These are phyloP conservation scores for Notholithocarpus densiflorus DNA, from an alignment of 306 rosid species.

Conservation along the genomic window DNA sequence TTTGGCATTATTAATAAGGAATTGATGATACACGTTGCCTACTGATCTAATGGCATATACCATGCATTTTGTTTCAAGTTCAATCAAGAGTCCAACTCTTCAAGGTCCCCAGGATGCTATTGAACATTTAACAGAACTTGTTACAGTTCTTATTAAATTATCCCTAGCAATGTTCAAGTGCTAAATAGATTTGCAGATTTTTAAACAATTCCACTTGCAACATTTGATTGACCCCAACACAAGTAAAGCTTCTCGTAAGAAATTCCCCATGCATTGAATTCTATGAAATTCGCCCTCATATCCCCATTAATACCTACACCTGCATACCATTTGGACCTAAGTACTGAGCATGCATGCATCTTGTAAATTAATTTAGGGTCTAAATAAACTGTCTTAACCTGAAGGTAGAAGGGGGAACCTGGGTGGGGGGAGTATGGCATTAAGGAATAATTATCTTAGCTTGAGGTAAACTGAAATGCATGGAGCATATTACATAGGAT, in stretches of 20 bases:
- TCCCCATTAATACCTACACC: background rate
- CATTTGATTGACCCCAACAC: background rate
- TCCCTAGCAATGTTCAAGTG: background rate
- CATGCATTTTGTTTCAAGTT: background rate
- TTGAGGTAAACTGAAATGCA: background rate
- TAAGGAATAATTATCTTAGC: background rate
- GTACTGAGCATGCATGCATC: background rate
- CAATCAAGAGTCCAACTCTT: constrained; percentile 11
- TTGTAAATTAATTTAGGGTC: background rate
- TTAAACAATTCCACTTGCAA: background rate
- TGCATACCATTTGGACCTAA: background rate
- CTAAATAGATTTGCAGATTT: background rate
- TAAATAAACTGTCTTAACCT: background rate
- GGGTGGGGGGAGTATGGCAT: no score
- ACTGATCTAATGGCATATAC: background rate
- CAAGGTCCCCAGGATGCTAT: background rate
- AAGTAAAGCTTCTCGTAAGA: background rate
- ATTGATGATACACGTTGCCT: no score
- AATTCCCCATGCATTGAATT: background rate
- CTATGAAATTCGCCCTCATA: background rate
- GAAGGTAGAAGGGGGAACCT: background rate
- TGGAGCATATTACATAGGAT: background rate
- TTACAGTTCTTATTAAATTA: background rate
- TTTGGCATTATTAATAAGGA: no score
- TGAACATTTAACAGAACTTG: background rate